These are phyloP conservation scores for Raphanus raphanistrum DNA, from an alignment of 345 rosid species.

Conservation along the genomic window DNA sequence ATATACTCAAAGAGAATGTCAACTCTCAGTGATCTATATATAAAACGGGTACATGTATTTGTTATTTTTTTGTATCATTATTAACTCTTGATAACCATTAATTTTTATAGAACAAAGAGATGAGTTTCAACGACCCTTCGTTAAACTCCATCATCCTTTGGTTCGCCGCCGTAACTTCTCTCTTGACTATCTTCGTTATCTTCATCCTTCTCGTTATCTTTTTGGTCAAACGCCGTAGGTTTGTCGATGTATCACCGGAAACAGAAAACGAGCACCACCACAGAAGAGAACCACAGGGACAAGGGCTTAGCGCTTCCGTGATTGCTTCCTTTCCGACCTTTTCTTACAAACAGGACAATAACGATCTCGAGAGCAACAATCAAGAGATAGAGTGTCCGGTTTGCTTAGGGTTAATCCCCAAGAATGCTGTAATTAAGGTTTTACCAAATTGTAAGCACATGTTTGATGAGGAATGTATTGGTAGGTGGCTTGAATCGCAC, in stretches of 20 bases:
- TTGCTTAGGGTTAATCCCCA: conserved; percentile 33
- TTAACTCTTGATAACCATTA: not conserved
- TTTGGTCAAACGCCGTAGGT: conserved; percentile 28
- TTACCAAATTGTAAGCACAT: conserved; percentile 40
- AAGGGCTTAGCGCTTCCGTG: conserved; percentile 37
- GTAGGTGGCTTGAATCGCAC: conserved; percentile 39
- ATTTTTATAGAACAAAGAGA: conserved; percentile 14
- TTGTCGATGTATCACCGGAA: conserved; percentile 22
- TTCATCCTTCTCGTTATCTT: conserved; percentile 12
- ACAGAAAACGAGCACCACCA: not conserved
- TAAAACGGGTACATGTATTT: not conserved
- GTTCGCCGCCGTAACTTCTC: conserved; percentile 33
- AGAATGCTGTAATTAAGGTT: conserved; percentile 28
- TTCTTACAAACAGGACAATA: conserved; percentile 25
- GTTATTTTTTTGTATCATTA: not conserved
- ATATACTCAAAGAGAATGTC: conserved; percentile 36
- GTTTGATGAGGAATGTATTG: conserved; percentile 39
- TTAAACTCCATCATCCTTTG: conserved; percentile 33
- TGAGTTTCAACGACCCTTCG: conserved; percentile 28
- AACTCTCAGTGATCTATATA: conserved; percentile 27
- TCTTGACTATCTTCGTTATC: conserved; percentile 25
- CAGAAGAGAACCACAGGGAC: conserved; percentile 21
- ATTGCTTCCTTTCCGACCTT: conserved; percentile 36
- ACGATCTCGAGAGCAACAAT: conserved; percentile 27
- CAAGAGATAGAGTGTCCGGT: conserved; percentile 37